Evolutionary conservation across 2,329 filamentous ascomycete genomes (phyloP).

Genomic region (Raffaelea deltoideospora): DNA sequence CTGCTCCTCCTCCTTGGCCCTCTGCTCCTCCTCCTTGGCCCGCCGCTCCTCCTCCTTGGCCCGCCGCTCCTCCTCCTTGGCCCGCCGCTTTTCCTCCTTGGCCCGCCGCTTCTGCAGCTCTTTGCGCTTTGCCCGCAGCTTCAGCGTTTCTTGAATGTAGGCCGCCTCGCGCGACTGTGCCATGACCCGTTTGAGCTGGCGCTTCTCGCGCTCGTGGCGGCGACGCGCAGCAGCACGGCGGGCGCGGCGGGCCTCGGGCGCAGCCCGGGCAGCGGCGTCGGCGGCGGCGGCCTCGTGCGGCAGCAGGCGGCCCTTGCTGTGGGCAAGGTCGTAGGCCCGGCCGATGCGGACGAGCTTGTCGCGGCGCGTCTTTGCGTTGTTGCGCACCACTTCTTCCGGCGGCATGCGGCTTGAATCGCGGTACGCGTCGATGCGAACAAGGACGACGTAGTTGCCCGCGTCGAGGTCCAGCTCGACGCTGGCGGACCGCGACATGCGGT

Average conservation of each 20-base stretch:
- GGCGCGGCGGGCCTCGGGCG: too few relatives aligned
- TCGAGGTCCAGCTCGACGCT: conserved; percentile 43
- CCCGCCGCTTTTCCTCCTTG: conserved; percentile 14
- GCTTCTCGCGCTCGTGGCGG: conserved; percentile 26
- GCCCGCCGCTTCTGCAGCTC: conserved; percentile 11
- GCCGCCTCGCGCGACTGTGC: conserved; percentile 21
- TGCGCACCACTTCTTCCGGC: conserved; percentile 41
- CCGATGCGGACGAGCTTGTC: conserved; percentile 45
- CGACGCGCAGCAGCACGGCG: too few relatives aligned
- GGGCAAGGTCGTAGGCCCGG: conserved; percentile 42
- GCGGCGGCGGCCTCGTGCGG: not conserved
- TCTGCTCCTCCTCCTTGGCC: conserved; percentile 8
- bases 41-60: conserved; percentile 15
- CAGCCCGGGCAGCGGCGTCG: too few relatives aligned
- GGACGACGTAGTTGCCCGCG: conserved; percentile 40
- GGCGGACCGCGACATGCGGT: conserved; percentile 41
- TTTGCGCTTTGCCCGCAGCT: conserved; percentile 16
- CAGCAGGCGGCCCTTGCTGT: conserved; percentile 39
- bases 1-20: conserved; percentile 1
- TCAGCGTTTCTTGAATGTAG: conserved; percentile 16
- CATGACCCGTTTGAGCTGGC: conserved; percentile 29
- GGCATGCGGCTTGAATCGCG: conserved; percentile 26
- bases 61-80: conserved; percentile 15
- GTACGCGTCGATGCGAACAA: conserved; percentile 37
- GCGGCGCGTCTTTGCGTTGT: conserved; percentile 32